These are phyloP conservation scores for Chlamydomonas incerta DNA, from an alignment of 139 green algal genomes.

Conservation along the genomic window DNA sequence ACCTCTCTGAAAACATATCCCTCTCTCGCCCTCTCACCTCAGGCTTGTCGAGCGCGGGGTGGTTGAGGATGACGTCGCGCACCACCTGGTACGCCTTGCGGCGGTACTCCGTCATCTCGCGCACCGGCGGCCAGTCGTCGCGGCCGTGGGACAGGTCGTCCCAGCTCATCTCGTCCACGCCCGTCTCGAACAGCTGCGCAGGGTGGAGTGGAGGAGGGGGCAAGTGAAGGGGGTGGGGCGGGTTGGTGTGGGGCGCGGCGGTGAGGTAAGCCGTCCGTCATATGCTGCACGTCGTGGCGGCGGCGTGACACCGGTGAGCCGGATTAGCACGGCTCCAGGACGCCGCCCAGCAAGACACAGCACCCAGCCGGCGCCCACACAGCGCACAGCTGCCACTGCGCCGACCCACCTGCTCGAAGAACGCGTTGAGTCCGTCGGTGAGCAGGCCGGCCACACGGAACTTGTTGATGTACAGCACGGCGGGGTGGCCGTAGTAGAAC, in stretches of 20 bases:
- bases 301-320: too few species aligned
- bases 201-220: not conserved
- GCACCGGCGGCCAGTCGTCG: constrained; percentile 78
- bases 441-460: constrained; percentile 83
- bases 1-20: too few species aligned
- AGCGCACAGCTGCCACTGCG: too few species aligned
- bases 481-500: constrained; percentile 88
- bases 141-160: constrained; percentile 82
- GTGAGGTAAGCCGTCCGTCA: too few species aligned
- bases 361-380: too few species aligned
- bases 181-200: constrained; percentile 75
- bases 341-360: too few species aligned
- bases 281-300: too few species aligned
- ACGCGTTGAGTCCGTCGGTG: constrained; percentile 67
- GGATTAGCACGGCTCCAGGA: too few species aligned
- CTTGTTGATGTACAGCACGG: constrained; percentile 88
- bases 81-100: constrained; percentile 55
- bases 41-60: constrained; percentile 62
- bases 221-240: too few species aligned
- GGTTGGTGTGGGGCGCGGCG: too few species aligned
- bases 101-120: constrained; percentile 59
- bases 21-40: not conserved
- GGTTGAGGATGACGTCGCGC: constrained; percentile 58
- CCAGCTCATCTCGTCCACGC: constrained; percentile 89
- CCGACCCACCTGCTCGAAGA: constrained; percentile 62